Evolutionary conservation across 1,284 basidiomycete species (phyloP).

Genomic region (Cryptococcus amylolentus): DNA sequence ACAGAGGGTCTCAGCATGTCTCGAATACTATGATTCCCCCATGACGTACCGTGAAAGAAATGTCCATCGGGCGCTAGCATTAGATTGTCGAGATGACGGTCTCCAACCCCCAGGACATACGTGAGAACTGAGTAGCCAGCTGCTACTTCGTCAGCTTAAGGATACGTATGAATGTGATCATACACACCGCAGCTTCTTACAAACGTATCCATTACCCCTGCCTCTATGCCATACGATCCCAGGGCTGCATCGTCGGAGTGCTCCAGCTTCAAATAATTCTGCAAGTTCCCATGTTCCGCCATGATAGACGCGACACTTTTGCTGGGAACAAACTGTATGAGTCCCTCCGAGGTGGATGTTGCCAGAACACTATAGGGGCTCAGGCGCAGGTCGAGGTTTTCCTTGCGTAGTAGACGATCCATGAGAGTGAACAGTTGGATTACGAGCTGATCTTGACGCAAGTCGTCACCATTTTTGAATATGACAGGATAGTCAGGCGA

Average conservation of each 20-base stretch:
- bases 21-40: not conserved
- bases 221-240: slow-evolving; percentile 87
- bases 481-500: slow-evolving; percentile 79
- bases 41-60: slow-evolving; percentile 49
- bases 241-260: slow-evolving; percentile 89
- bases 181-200: slow-evolving; percentile 90
- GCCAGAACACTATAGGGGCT: slow-evolving; percentile 93
- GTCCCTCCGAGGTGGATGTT: slow-evolving; percentile 86
- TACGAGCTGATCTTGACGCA: slow-evolving; percentile 95
- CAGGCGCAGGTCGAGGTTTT: slow-evolving; percentile 90
- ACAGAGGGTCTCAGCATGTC: not conserved
- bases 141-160: slow-evolving; percentile 43
- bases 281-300: slow-evolving; percentile 83
- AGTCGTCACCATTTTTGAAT: slow-evolving; percentile 98
- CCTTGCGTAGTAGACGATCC: slow-evolving; percentile 89
- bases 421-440: slow-evolving; percentile 96
- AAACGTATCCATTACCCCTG: slow-evolving; percentile 90
- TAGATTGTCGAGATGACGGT: slow-evolving; percentile 94
- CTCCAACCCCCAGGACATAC: slow-evolving; percentile 93
- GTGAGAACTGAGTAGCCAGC: slow-evolving; percentile 98
- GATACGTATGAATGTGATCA: not conserved
- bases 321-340: slow-evolving; percentile 94
- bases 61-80: slow-evolving; percentile 85
- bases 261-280: slow-evolving; percentile 80
- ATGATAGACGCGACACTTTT: slow-evolving; percentile 92